Evolutionary conservation across 2,329 filamentous ascomycete species (phyloP), one percentile per base, ranked within the genome.

Genomic region (Hypomyces rosellus): DNA sequence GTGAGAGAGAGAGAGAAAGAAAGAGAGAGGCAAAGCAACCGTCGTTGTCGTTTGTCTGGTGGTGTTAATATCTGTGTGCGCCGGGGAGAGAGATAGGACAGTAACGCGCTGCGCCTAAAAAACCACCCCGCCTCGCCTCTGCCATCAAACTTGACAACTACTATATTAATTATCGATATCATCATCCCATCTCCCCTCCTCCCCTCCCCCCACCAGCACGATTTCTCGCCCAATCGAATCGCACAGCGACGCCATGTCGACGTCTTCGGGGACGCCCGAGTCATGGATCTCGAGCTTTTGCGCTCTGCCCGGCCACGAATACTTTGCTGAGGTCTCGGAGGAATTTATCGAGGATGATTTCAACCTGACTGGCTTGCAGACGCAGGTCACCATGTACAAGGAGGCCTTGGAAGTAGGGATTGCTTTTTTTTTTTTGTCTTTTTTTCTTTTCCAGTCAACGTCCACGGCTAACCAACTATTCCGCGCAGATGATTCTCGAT

Each of bases 321-420:
- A 97, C 74, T 99, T 99, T 70, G 93, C 93, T 55, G 93, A 99
- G 74, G 92, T 99, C 46, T 93, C 89, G 42, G 93, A 99, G 72
- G 93, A 99, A 65, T 99, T 99, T 63, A 97, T 99, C 65, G 93
- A 99, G 70, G 93, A 99, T 82, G 93, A 99, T 70, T 99, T 99
- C 78, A 99, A 99, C 71, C 77, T 99, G 57, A 99, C 93, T 1
- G 93, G 93, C 45, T 77, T 99, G 63, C 90, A 96, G 70, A 88
- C 85, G 53, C 92, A 97, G 72, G 93, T 99, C 47, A 86, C 89
- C 57, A 96, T 96, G 88, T 99, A 99, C 71, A 99, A 97, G 72
- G 93, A 99, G 72, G 93, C 93, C 12, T 74, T 99, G 56, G 93
- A 99, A 76, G 82, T 85, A 38, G 13, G 51, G 13, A 13, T 30